Evolutionary conservation across 257 asterid genomes (phyloP).

Genomic region (Forsythia suspensa): DNA sequence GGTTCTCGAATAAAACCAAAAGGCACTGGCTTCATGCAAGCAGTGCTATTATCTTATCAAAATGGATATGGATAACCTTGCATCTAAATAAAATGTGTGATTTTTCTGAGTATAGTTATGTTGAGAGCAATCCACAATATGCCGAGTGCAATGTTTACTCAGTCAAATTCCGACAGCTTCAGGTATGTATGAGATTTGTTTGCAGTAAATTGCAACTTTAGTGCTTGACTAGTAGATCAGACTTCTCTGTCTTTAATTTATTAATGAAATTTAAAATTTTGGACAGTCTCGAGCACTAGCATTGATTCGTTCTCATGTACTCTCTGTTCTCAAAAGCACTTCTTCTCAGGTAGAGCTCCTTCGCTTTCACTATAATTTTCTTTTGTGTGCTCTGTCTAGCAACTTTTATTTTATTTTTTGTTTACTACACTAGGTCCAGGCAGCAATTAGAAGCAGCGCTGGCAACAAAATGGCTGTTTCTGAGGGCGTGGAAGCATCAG

Average conservation of each 20-base stretch:
- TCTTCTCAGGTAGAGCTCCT: slow-evolving; percentile 78
- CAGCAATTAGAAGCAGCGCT: slow-evolving; percentile 74
- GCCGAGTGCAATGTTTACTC: slow-evolving; percentile 97
- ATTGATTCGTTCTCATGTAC: slow-evolving; percentile 88
- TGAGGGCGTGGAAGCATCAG: slow-evolving; percentile 94
- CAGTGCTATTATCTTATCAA: slow-evolving; percentile 18
- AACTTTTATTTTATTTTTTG: background rate
- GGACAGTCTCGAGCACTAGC: slow-evolving; percentile 96
- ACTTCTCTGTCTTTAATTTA: slow-evolving; percentile 19
- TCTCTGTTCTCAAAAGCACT: slow-evolving; percentile 79
- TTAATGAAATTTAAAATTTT: slow-evolving; percentile 22
- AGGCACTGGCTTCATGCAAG: slow-evolving; percentile 8
- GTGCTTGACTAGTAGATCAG: slow-evolving; percentile 13
- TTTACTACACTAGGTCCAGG: slow-evolving; percentile 59
- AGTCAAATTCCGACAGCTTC: slow-evolving; percentile 98
- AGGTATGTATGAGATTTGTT: slow-evolving; percentile 50
- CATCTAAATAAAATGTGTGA: slow-evolving; percentile 2
- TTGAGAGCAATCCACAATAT: slow-evolving; percentile 94
- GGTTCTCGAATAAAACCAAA: slow-evolving; percentile 11
- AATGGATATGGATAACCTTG: background rate
- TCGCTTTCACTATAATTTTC: slow-evolving; percentile 21
- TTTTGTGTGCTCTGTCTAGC: slow-evolving; percentile 19
- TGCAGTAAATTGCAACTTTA: slow-evolving; percentile 17
- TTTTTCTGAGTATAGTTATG: slow-evolving; percentile 60
- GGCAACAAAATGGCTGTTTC: slow-evolving; percentile 75